Base-by-base conservation (phyloP, 306 rosid species). In the Elaeagnus macrophylla region DNA sequence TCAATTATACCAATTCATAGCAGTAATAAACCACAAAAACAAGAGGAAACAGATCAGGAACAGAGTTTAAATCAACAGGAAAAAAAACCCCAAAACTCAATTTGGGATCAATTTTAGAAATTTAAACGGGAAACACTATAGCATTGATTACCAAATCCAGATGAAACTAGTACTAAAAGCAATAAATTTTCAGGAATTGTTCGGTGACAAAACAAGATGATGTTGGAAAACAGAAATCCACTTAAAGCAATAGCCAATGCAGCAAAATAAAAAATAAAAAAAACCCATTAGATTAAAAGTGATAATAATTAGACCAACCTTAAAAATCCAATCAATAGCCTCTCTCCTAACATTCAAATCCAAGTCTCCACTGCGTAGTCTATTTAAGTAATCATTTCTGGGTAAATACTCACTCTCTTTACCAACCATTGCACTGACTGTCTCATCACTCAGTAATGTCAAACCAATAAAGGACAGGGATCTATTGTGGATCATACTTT, bases 281-380 rank as follows among this genome's bases (percentile, higher is more conserved):
- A 54, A 59, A 4, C 45, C 65, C 67, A 59, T 46, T 61, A 49
- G 52, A 64, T 65, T 61, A 17, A 54, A 61, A 25, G 32, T 25
- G 32, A 5, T 25, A 25, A 43, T 9, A 39, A 37, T 12, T 8
- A 56, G 58, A 48, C 75, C 55, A 75, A 89, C 97, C 97, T 85
- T 82, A 66, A 42, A 70, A 81, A 85, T 85, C 95, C 89, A 79
- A 75, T 85, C 94, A 67, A 85, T 42, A 60, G 97, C 89, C 39
- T 80, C 76, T 17, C 38, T 73, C 56, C 97, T 76, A 42, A 73
- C 64, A 67, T 62, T 77, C 75, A 82, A 71, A 59, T 82, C 82
- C 61, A 91, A 75, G 59, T 77, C 89, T 72, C 89, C 83, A 60
- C 72, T 54, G 44, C 76, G 81, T 59, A 89, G 62, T 61, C 82